Conservation (phyloP, 129 eudicot species). For the Pulicaria dysenterica region DNA sequence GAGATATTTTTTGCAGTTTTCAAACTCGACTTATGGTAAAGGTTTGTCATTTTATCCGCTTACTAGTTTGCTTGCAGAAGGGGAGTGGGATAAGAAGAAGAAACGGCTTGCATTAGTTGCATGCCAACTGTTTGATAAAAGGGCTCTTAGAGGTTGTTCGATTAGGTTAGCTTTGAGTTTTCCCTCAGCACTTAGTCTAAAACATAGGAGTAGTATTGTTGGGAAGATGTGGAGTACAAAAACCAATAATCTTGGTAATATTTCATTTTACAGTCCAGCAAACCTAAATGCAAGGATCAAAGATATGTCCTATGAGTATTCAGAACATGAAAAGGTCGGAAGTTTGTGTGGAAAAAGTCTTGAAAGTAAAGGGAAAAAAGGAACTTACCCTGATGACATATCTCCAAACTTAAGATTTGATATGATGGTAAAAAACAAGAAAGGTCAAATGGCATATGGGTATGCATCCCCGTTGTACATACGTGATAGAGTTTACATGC, state of each 20-base stretch:
- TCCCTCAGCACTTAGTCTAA: conserved; percentile 54
- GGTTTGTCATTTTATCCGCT: conserved; percentile 54
- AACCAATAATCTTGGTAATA: conserved; percentile 50
- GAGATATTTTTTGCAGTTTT: conserved; percentile 59
- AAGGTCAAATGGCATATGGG: conserved; percentile 57
- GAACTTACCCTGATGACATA: conserved; percentile 56
- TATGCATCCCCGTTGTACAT: conserved; percentile 70
- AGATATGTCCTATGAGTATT: conserved; percentile 54
- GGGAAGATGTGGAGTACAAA: conserved; percentile 84
- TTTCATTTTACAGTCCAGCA: conserved; percentile 44
- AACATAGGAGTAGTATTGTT: conserved; percentile 58
- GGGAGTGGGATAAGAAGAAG: conserved; percentile 70
- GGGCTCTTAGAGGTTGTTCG: conserved; percentile 58
- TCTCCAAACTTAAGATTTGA: conserved; percentile 79
- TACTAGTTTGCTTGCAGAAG: conserved; percentile 71
- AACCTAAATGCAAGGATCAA: conserved; percentile 39
- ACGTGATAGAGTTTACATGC: conserved; percentile 42
- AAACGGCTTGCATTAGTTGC: conserved; percentile 67
- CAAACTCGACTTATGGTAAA: conserved; percentile 40
- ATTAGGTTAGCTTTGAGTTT: conserved; percentile 72
- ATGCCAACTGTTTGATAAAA: conserved; percentile 58
- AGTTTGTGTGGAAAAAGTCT: conserved; percentile 41
- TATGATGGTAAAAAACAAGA: conserved; percentile 57
- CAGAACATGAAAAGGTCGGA: conserved; percentile 45
- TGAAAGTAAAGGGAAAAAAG: conserved; percentile 35